These are phyloP conservation scores for Agastache rugosa DNA, from an alignment of 257 asterid genomes.

Conservation along the genomic window DNA sequence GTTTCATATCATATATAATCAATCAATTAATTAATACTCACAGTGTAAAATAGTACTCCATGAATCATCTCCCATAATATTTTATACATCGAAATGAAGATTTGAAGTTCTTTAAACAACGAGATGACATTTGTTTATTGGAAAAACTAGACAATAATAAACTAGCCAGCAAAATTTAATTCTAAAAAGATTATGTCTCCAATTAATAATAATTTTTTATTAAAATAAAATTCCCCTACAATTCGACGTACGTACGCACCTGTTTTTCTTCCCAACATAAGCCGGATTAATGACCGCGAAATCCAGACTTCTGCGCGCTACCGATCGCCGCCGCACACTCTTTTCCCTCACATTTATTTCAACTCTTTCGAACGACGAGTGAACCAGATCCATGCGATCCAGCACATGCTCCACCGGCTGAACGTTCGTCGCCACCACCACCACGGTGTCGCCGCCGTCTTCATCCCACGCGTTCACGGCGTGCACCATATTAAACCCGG, in stretches of 20 bases:
- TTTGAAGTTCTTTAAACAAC: too few relatives aligned
- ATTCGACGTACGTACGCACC: slow-evolving; percentile 30
- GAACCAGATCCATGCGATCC: slow-evolving; percentile 57
- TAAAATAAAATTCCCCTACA: too few relatives aligned
- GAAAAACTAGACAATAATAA: too few relatives aligned
- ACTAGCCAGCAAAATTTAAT: too few relatives aligned
- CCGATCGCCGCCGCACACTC: slow-evolving; percentile 42
- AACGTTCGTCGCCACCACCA: slow-evolving; percentile 61
- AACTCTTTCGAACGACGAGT: slow-evolving; percentile 52
- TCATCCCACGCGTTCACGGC: slow-evolving; percentile 75
- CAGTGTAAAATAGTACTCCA: too few relatives aligned
- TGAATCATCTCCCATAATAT: too few relatives aligned
- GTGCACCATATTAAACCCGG: slow-evolving; percentile 59
- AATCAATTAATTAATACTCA: too few relatives aligned
- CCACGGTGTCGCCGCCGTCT: slow-evolving; percentile 61
- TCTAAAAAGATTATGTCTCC: too few relatives aligned
- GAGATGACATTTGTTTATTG: too few relatives aligned
- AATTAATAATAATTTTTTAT: too few relatives aligned
- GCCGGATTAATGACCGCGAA: slow-evolving; percentile 65
- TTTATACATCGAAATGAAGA: too few relatives aligned
- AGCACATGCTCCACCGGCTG: slow-evolving; percentile 52
- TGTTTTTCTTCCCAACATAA: slow-evolving; percentile 59
- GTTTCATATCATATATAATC: too few relatives aligned
- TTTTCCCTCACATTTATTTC: slow-evolving; percentile 53
- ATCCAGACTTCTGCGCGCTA: slow-evolving; percentile 53